Percentiles rank a stretch among this genome's conserved stretches.
These are phyloP conservation scores for Fallopia convolvulus DNA, from an alignment of 148 eudicot genomes.

Conservation along the genomic window DNA sequence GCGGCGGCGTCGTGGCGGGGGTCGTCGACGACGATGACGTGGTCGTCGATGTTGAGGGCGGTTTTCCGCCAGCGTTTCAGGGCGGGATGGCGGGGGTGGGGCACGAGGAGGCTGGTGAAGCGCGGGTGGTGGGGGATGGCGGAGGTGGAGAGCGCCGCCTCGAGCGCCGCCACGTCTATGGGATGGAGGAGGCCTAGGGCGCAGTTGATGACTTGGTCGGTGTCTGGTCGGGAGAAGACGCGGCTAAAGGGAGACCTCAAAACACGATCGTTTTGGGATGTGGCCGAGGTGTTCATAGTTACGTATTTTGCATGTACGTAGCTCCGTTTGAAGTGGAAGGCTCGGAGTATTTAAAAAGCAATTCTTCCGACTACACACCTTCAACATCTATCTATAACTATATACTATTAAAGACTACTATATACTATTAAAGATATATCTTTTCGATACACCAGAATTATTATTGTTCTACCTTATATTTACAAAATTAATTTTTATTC, in stretches of 20 bases:
- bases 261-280: background rate
- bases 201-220: slow-evolving; percentile 43
- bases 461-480: too few relatives aligned
- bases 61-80: slow-evolving; percentile 41
- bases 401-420: too few relatives aligned
- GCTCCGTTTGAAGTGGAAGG: too few relatives aligned
- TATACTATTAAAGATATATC: too few relatives aligned
- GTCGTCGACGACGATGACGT: slow-evolving; percentile 33
- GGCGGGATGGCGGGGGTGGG: slow-evolving; percentile 22
- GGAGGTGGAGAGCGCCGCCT: slow-evolving; percentile 30
- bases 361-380: too few relatives aligned
- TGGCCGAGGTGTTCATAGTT: background rate
- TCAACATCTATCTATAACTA: too few relatives aligned
- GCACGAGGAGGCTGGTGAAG: slow-evolving; percentile 58
- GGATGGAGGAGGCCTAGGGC: slow-evolving; percentile 32
- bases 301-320: background rate
- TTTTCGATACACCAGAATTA: too few relatives aligned
- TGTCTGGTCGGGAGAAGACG: slow-evolving; percentile 37
- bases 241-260: slow-evolving; percentile 21
- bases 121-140: slow-evolving; percentile 51
- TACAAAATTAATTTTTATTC: too few relatives aligned
- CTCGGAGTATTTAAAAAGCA: too few relatives aligned
- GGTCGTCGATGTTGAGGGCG: slow-evolving; percentile 43
- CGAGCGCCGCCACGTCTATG: slow-evolving; percentile 31
- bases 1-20: slow-evolving; percentile 9